These are phyloP conservation scores for Cyathus striatus DNA, from an alignment of 768 basidiomycete species.

Conservation along the genomic window DNA sequence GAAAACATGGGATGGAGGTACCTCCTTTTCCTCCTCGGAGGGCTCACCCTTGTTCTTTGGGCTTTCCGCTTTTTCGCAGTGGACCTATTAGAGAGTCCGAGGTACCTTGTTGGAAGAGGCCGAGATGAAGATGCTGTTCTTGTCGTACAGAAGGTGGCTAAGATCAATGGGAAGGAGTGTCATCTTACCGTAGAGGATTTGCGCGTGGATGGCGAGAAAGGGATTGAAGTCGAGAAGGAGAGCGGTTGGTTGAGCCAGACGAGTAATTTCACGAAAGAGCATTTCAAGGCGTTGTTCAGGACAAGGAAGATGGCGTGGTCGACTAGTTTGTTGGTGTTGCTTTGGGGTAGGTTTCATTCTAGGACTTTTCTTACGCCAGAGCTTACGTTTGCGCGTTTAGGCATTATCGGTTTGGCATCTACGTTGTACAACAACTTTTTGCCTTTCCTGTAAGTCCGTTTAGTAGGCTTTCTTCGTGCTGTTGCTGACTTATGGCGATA, in stretches of 20 bases:
- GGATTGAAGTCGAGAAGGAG: conserved; percentile 8
- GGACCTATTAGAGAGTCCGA: conserved; percentile 64
- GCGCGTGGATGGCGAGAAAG: conserved; percentile 3
- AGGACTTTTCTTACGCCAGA: no score
- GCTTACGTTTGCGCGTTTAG: no score
- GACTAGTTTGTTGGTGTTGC: conserved; percentile 55
- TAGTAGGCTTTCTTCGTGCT: not conserved
- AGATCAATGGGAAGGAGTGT: conserved; percentile 49
- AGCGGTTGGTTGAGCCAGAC: conserved; percentile 28
- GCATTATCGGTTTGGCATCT: conserved; percentile 69
- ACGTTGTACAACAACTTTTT: conserved; percentile 56
- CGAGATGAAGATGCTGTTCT: conserved; percentile 59
- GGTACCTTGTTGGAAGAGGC: conserved; percentile 68
- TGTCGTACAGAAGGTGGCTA: conserved; percentile 55
- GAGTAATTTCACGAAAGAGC: conserved; percentile 21
- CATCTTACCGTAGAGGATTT: conserved; percentile 53
- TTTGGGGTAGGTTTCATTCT: conserved; percentile 28
- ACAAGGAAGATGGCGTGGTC: conserved; percentile 63
- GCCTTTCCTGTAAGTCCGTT: conserved; percentile 11
- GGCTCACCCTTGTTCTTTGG: conserved; percentile 61
- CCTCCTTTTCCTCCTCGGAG: conserved; percentile 69
- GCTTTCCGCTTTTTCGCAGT: conserved; percentile 62
- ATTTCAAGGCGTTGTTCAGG: conserved; percentile 59
- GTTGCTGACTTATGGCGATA: conserved; percentile 11
- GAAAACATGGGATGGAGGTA: conserved; percentile 75